phyloP scores from a whole-genome alignment of 331 rosid species.

The Quercus tomentella region DNA sequence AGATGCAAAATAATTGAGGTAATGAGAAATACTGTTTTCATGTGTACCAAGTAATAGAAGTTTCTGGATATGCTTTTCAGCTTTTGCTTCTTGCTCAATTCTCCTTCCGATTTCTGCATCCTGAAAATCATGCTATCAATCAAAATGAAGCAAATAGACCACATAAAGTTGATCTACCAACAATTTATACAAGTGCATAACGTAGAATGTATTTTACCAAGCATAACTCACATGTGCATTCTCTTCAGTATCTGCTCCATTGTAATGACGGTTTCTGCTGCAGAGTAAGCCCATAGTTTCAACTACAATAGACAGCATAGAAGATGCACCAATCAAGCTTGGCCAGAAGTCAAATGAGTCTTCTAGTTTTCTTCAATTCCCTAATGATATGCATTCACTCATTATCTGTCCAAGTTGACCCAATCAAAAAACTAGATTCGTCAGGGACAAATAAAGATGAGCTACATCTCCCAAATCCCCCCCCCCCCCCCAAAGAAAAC shows the following conservation, averaged over 20 bases:
- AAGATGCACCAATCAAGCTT: constrained; percentile 59
- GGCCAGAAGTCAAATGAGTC: constrained; percentile 28
- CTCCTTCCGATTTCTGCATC: constrained; percentile 63
- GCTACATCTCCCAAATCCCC: neutral
- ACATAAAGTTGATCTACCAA: neutral
- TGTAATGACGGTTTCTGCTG: constrained; percentile 69
- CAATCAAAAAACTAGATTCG: constrained; percentile 33
- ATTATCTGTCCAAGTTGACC: constrained; percentile 22
- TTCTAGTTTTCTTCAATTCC: constrained; percentile 31
- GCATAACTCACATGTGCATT: constrained; percentile 64
- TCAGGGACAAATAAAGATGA: constrained; percentile 15
- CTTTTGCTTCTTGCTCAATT: constrained; percentile 59
- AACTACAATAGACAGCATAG: constrained; percentile 70
- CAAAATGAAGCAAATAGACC: neutral
- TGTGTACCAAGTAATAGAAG: constrained; percentile 86
- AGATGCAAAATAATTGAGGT: neutral
- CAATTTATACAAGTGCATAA: neutral
- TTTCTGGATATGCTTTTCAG: constrained; percentile 78
- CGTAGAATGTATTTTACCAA: neutral
- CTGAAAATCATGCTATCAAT: constrained; percentile 26
- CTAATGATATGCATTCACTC: constrained; percentile 26
- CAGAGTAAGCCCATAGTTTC: constrained; percentile 92
- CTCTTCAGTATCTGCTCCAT: constrained; percentile 72
- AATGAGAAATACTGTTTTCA: neutral
- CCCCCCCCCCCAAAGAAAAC: no score